Evolutionary conservation across 129 eudicot species (phyloP).

Genomic region (Flaveria robusta): DNA sequence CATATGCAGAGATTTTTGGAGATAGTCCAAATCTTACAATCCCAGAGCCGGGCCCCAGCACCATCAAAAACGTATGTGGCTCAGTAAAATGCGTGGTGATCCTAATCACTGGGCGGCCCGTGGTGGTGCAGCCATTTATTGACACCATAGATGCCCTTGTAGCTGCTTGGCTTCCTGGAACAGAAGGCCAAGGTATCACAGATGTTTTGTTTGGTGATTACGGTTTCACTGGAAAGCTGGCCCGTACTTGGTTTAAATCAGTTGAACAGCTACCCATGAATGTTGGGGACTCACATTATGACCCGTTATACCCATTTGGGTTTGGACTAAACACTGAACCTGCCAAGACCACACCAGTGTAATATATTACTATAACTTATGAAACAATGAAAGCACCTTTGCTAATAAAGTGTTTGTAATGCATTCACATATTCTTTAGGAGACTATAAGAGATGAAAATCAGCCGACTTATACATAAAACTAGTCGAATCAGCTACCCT

Average conservation of each 20-base stretch:
- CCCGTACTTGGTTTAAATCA: constrained; percentile 65
- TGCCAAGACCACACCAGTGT: constrained; percentile 1
- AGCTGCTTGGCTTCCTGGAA: constrained; percentile 86
- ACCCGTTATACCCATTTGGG: constrained; percentile 62
- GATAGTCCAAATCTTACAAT: constrained; percentile 62
- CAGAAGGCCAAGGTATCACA: constrained; percentile 72
- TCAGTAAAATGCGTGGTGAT: constrained; percentile 60
- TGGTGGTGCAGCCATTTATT: constrained; percentile 58
- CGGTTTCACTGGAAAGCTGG: constrained; percentile 56
- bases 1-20: constrained; percentile 55
- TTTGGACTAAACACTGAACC: constrained; percentile 50
- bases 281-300: constrained; percentile 67
- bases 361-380: too few relatives aligned
- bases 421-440: too few relatives aligned
- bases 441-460: too few relatives aligned
- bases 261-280: constrained; percentile 71
- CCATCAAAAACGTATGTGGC: constrained; percentile 52
- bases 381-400: too few relatives aligned
- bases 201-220: constrained; percentile 60
- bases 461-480: too few relatives aligned
- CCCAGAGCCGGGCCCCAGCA: constrained; percentile 43
- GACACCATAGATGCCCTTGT: constrained; percentile 54
- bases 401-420: too few relatives aligned
- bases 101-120: constrained; percentile 57
- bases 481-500: background rate